A percentile compares a stretch with the other conserved stretches of the same genome.
Evolutionary conservation across 2,329 filamentous ascomycete species (phyloP).

Genomic region (Trichoderma brevicompactum): DNA sequence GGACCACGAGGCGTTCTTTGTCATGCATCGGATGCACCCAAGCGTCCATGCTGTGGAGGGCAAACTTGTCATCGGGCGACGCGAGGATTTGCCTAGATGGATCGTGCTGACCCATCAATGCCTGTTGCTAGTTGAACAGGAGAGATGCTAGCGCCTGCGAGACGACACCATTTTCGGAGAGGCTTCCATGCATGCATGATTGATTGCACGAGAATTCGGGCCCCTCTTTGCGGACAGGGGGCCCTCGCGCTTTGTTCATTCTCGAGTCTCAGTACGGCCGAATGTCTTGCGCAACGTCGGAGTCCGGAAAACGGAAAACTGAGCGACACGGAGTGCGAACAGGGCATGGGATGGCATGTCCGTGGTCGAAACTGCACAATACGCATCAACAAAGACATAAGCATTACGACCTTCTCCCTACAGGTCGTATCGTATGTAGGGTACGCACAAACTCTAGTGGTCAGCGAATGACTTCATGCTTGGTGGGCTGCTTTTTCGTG

Average conservation of each 20-base stretch:
- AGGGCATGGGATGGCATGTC: not conserved
- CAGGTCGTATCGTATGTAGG: not conserved
- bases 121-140: not conserved
- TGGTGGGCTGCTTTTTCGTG: slow-evolving; percentile 1
- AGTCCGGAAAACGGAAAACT: not conserved
- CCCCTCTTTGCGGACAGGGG: not conserved
- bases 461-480: not conserved
- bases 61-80: not conserved
- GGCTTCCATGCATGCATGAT: not conserved
- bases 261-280: slow-evolving; percentile 3
- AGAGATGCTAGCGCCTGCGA: slow-evolving; percentile 6
- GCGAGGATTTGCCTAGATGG: slow-evolving; percentile 1
- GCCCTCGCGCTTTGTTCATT: not conserved
- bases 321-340: slow-evolving; percentile 1
- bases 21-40: slow-evolving; percentile 17
- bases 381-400: not conserved
- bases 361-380: not conserved
- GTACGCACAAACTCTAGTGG: not conserved
- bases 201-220: not conserved
- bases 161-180: not conserved
- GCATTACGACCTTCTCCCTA: not conserved
- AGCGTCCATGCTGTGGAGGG: not conserved
- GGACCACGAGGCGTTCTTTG: slow-evolving; percentile 12
- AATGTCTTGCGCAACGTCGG: not conserved
- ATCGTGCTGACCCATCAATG: slow-evolving; percentile 5